phyloP scores from a whole-genome alignment of 2,329 filamentous ascomycete species.

The Dactylellina cionopaga region DNA sequence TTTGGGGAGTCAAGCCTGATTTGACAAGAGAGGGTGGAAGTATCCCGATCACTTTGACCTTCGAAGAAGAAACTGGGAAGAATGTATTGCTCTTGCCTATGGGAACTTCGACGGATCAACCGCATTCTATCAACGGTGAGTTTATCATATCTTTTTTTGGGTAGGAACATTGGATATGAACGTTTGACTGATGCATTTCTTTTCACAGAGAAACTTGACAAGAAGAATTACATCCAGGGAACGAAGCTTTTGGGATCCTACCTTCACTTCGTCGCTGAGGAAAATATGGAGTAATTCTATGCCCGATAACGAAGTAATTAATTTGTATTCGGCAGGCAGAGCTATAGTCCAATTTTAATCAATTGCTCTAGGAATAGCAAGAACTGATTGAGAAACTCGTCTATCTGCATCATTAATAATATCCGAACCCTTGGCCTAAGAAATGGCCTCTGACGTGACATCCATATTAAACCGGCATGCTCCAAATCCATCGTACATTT shows the following conservation, averaged over 20 bases:
- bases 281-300: slow-evolving; percentile 68
- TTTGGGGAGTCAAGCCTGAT: slow-evolving; percentile 92
- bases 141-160: neutral
- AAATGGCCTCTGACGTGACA: too few species aligned
- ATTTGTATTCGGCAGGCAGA: too few species aligned
- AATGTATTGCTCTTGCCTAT: slow-evolving; percentile 95
- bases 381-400: too few species aligned
- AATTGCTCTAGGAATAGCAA: too few species aligned
- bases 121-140: slow-evolving; percentile 98
- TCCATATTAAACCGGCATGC: too few species aligned
- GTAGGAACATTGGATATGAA: neutral
- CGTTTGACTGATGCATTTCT: slow-evolving; percentile 8
- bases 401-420: too few species aligned
- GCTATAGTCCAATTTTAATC: too few species aligned
- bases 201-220: slow-evolving; percentile 71
- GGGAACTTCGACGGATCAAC: slow-evolving; percentile 95
- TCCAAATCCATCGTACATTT: too few species aligned
- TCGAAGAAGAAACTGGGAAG: slow-evolving; percentile 97
- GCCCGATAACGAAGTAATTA: too few species aligned
- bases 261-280: slow-evolving; percentile 92
- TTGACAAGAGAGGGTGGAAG: slow-evolving; percentile 95
- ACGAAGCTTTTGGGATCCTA: slow-evolving; percentile 96
- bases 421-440: too few species aligned
- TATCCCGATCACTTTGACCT: slow-evolving; percentile 95
- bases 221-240: slow-evolving; percentile 96